Evolutionary conservation across 208 protist species (phyloP), one percentile per base, ranked within the genome.

Genomic region (Acanthamoeba royreba): DNA sequence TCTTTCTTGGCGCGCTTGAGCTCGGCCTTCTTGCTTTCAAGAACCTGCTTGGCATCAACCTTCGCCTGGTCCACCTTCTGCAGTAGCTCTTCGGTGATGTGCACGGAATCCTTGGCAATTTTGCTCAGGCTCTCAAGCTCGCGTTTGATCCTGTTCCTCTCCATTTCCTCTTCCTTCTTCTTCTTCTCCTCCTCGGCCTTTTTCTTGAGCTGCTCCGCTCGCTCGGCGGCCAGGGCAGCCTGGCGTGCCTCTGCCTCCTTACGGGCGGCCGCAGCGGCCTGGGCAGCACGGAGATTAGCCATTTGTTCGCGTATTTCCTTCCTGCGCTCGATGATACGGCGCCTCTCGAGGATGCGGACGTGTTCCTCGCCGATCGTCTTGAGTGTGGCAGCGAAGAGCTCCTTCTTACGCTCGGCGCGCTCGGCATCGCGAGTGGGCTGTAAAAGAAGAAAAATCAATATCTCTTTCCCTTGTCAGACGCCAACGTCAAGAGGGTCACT

Each of bases 291-390:
- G 17, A 92, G 47, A 38, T 92, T 92, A 25, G 52, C 55, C 38
- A 92, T 63, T 43, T 92, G 86, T 35, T 92, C 86, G 22, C 45
- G 35, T 47, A 92, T 92, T 38, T 92, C 86, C 86, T 92, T 92
- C 42, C 86, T 42, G 42, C 45, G 35, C 86, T 92, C 86, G 86
- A 92, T 92, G 11, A 92, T 74, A 28, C 61, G 35, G 38, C 55
- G 35, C 9, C 86, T 38, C 55, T 92, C 86, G 13, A 92, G 61
- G 52, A 92, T 63, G 53, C 55, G 35, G n/a, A 31, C 25, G 86
- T 92, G 47, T 35, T 92, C 55, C 52, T 92, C 42, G 15, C 53
- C 61, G 28, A 92, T 77, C 33, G 33, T 74, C 25, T 74, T 13
- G 31, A 92, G 52, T 31, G 45, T 74, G 13, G 25, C 28, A 13